A percentile compares a stretch with the other conserved stretches of the same genome.
phyloP scores from a whole-genome alignment of 139 green algal genomes.

The Chlamydomonas schloesseri region DNA sequence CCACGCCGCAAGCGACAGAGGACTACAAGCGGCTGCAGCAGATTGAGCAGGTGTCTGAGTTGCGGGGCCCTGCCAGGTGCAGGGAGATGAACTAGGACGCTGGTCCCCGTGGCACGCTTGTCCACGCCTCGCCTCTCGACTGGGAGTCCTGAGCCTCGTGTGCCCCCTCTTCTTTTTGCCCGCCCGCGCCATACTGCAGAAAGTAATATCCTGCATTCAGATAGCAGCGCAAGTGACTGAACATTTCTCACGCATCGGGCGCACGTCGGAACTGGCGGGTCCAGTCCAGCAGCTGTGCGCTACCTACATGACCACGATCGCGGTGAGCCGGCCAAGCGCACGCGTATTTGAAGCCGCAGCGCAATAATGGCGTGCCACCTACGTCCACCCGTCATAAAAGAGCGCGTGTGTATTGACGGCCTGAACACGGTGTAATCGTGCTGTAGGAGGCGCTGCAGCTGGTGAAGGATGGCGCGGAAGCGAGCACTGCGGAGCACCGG shows the following conservation, averaged over 20 bases:
- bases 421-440: no score
- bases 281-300: constrained; percentile 33
- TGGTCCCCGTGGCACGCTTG: no score
- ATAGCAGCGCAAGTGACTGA: constrained; percentile 34
- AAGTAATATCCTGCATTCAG: constrained; percentile 22
- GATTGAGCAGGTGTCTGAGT: constrained; percentile 37
- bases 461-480: constrained; percentile 31
- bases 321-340: neutral
- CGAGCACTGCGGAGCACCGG: neutral
- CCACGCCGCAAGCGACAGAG: constrained; percentile 5
- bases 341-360: no score
- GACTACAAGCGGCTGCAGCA: constrained; percentile 36
- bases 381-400: no score
- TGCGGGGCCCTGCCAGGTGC: no score
- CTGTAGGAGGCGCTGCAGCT: constrained; percentile 36
- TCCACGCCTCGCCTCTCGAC: no score
- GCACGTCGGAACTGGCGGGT: constrained; percentile 6
- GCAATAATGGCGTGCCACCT: no score
- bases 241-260: constrained; percentile 31
- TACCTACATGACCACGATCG: constrained; percentile 19
- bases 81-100: neutral
- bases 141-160: no score
- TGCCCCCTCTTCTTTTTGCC: neutral
- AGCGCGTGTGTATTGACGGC: no score
- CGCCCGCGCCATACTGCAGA: neutral